phyloP scores from a whole-genome alignment of 768 basidiomycete genomes.

The Lentinula guzmanii region DNA sequence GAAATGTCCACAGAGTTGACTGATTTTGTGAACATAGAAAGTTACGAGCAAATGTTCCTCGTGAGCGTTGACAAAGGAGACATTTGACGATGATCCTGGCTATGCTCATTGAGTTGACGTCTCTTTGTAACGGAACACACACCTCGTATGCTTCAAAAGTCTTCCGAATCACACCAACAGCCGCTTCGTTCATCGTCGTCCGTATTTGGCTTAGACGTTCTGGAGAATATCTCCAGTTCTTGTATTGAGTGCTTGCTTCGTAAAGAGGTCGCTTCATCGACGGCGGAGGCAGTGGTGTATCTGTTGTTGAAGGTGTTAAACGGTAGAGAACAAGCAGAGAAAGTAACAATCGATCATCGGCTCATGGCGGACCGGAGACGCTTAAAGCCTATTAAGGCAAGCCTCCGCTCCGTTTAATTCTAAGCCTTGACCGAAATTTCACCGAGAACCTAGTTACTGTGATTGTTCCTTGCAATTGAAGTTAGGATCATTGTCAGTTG shows the following conservation, averaged over 20 bases:
- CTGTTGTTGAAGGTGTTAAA: background rate
- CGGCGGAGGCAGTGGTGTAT: background rate
- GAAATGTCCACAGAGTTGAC: constrained; percentile 78
- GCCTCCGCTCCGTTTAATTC: background rate
- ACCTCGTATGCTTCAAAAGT: constrained; percentile 82
- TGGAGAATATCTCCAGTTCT: constrained; percentile 84
- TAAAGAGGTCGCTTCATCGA: constrained; percentile 47
- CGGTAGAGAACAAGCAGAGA: background rate
- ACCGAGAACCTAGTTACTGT: background rate
- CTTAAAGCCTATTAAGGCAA: background rate
- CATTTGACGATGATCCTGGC: constrained; percentile 68
- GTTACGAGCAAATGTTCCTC: constrained; percentile 90
- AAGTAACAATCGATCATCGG: background rate
- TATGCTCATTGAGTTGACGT: constrained; percentile 19
- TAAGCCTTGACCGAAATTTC: background rate
- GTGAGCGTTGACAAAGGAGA: constrained; percentile 69
- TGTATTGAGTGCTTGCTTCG: constrained; percentile 75
- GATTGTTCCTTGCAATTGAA: background rate
- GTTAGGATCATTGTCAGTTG: background rate
- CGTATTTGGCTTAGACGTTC: constrained; percentile 59
- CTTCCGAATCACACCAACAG: constrained; percentile 68
- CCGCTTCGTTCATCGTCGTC: constrained; percentile 61
- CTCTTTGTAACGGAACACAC: constrained; percentile 14
- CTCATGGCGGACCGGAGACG: background rate
- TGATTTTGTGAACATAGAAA: constrained; percentile 83